Base-by-base conservation (phyloP, 163 green algal genomes). In the Prototheca wickerhamii region DNA sequence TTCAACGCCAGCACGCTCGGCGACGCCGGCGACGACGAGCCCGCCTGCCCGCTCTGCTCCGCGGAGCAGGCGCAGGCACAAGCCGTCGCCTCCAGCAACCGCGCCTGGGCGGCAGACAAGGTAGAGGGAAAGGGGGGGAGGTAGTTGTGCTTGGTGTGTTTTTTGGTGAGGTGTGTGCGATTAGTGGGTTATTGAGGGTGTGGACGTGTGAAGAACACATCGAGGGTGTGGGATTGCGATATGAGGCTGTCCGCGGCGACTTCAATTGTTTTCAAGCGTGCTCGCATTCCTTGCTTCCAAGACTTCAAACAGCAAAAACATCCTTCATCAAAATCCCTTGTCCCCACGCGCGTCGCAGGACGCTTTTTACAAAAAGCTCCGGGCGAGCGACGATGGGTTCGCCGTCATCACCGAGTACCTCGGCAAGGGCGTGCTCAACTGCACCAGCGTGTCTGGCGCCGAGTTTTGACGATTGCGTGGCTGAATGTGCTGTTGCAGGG, bases 331-430 rank as follows among this genome's bases (percentile, higher is more conserved):
- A n/a, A n/a, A n/a, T n/a, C n/a, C n/a, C n/a, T n/a, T n/a, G n/a
- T n/a, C n/a, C n/a, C n/a, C n/a, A n/a, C n/a, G n/a, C n/a, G 20
- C 26, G 5, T 44, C 58, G 84, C 91, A n/a, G 57, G 92, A 98
- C 73, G 71, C 81, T 15, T 98, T 97, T 69, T 98, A 96, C 79
- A 86, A 84, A 34, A 82, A 94, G 74, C 80, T 98, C 51, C 72
- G 82, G 21, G 76, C 82, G 43, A 75, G 78, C 3, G 60, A 76
- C 0, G 87, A 96, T 67, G 90, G 90, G n/a, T 97, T 95, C 67
- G 61, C 56, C 23, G 84, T 97, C 52, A 84, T 96, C 32, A 86
- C 90, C 0, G 87, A 96, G 30, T 87, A 88, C 69, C 92, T 97
- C 76, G 87, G 86, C 2, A 67, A 67, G n/a, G 89, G 89, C 1